Evolutionary conservation across 1,284 basidiomycete species (phyloP).

Genomic region (Apiotrichum gamsii): DNA sequence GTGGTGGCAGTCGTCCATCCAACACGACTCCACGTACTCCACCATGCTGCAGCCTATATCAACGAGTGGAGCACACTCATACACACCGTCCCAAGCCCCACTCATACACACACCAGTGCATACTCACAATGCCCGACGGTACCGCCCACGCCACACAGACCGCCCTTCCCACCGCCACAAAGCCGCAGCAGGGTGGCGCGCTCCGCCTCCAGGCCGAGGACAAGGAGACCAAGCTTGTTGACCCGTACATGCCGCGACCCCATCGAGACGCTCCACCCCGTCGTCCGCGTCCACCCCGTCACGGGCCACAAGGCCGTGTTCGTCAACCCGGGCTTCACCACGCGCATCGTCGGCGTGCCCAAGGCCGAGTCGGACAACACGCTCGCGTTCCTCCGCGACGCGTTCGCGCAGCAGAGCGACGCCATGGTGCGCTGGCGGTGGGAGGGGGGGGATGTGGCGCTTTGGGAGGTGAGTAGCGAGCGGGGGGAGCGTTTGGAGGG

Average conservation of each 20-base stretch:
- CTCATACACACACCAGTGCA: too few species aligned
- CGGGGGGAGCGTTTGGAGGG: too few species aligned
- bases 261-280: constrained; percentile 57
- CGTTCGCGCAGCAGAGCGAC: constrained; percentile 51
- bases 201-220: not conserved
- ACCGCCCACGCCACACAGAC: not conserved
- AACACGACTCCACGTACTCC: too few species aligned
- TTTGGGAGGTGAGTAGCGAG: too few species aligned
- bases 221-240: constrained; percentile 22
- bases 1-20: too few species aligned
- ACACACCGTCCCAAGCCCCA: too few species aligned
- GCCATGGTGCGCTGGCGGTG: constrained; percentile 38
- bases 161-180: not conserved
- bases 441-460: constrained; percentile 42
- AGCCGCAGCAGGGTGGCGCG: too few species aligned
- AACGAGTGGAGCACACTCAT: too few species aligned
- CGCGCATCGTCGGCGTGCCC: constrained; percentile 67
- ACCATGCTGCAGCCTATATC: too few species aligned
- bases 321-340: constrained; percentile 48
- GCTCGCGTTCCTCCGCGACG: constrained; percentile 63
- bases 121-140: not conserved
- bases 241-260: constrained; percentile 55
- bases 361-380: constrained; percentile 72
- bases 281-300: constrained; percentile 48
- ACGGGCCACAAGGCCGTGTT: constrained; percentile 46